Base-by-base conservation (phyloP, 2,329 filamentous ascomycete genomes). In the Diaporthe destruens region DNA sequence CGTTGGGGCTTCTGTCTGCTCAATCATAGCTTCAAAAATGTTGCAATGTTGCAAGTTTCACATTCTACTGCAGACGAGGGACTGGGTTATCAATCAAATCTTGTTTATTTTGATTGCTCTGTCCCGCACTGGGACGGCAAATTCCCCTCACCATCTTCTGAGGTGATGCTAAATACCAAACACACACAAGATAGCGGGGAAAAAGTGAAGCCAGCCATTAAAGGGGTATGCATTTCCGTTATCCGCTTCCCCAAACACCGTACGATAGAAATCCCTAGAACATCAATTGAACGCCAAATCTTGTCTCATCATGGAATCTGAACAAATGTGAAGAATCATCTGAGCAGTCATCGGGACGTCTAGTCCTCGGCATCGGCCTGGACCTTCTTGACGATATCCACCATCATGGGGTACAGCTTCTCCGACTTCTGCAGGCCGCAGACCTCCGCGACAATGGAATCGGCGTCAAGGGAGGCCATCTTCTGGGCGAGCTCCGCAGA, bases 401-500 rank as follows among this genome's bases (percentile, higher is more conserved):
- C 88, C 44, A 98, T 89, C 79, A 91, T 88, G 72, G 89, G 84
- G 84, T 92, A 97, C 71, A 98, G 88, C 80, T 94, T 92, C 80
- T 98, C 94, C 32, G 83, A 86, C 73, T 90, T 84, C 78, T 94
- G 90, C 71, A 99, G 87, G 53, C 95, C 95, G 77, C 94, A 97
- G 75, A 99, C 89, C 83, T 96, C 89, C 80, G 87, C 85, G 57
- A 96, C 94, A 11, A 96, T 93, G 1, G 93, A 91, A 77, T 93
- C 91, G 11, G 74, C 66, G 6, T 69, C 65, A 79, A 92, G 89
- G 75, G 91, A 88, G 74, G 93, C 90, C 85, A 99, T 92, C 80
- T 97, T 94, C 86, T 93, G 91, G 79, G 94, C 94, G 14, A 99
- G 88, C 84, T 97, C 92, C 76, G 85, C 87, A 75, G 93, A 97